Conservation (phyloP, 306 rosid species). For the Casuarina glauca region DNA sequence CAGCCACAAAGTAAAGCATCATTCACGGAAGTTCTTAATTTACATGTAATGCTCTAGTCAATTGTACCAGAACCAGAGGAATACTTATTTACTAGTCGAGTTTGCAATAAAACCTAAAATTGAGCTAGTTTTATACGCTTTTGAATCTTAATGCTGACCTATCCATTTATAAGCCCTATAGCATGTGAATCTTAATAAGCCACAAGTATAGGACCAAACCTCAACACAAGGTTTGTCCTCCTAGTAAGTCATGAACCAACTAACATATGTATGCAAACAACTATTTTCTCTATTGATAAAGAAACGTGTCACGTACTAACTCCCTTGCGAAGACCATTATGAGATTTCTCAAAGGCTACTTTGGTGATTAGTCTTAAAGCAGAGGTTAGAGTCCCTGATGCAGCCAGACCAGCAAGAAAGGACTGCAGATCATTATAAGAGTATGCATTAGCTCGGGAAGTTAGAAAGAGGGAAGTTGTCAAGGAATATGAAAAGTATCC, state of each 20-base stretch:
- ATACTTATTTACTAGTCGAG: not conserved
- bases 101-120: not conserved
- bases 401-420: slow-evolving; percentile 75
- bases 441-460: not conserved
- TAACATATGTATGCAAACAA: not conserved
- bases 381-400: slow-evolving; percentile 72
- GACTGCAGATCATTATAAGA: slow-evolving; percentile 51
- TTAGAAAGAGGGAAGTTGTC: not conserved
- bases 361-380: slow-evolving; percentile 63
- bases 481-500: not conserved
- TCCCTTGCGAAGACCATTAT: slow-evolving; percentile 84
- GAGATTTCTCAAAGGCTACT: slow-evolving; percentile 55
- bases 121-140: not conserved
- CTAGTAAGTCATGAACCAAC: not conserved
- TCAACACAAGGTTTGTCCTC: no score
- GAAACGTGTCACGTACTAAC: slow-evolving; percentile 49
- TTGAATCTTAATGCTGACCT: not conserved
- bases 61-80: not conserved
- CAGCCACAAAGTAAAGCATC: not conserved
- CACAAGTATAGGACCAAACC: no score
- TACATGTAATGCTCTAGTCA: not conserved
- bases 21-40: not conserved
- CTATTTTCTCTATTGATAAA: not conserved
- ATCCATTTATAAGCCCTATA: not conserved
- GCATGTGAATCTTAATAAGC: not conserved